Evolutionary conservation across 23 red algal species (phyloP), one percentile per base, ranked within the genome.

Genomic region (Agarophyton chilense): DNA sequence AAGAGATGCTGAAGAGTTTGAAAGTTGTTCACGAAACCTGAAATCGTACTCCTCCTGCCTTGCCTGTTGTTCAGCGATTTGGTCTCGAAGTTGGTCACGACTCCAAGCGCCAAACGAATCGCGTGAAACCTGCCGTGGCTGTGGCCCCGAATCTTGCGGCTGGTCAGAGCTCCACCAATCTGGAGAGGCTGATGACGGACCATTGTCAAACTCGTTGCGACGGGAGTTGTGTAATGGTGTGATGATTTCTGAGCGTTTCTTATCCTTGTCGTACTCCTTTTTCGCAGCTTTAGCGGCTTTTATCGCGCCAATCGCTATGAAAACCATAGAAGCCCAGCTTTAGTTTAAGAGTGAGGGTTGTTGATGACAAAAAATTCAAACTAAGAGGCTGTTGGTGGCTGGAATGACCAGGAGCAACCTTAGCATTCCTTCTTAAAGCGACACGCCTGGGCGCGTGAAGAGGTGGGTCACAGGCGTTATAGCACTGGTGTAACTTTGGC

Each of bases 241-340:
- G 79, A 83, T 83, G 17, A 58, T 45, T 67, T 83, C 25, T 31
- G 55, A 65, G 52, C 79, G 79, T 45, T 83, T 83, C 79, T 83
- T 83, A 34, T 83, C 79, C 61, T 83, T 83, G 51, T 83, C 52
- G 24, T 83, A 83, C 52, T 83, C 79, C 40, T 40, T 83, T 14
- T 83, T 83, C 32, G 61, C 49, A 16, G 56, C 79, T 46, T 83
- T 83, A 9, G 79, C 79, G 22, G 55, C 79, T 24, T 83, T 83
- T 8, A 83, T 13, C 29, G 79, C 79, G 57, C 79, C 79, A 24
- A 83, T 60, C 24, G 61, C 55, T 13, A 83, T 83, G 56, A 83
- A 83, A 44, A 83, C 79, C 79, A 83, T 83, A 28, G 32, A 56
- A 49, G 9, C 44, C 40, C 12, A n/a, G n/a, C n/a, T n/a, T n/a